Conservation (phyloP, 75 land plant species). For the Cunninghamia lanceolata region DNA sequence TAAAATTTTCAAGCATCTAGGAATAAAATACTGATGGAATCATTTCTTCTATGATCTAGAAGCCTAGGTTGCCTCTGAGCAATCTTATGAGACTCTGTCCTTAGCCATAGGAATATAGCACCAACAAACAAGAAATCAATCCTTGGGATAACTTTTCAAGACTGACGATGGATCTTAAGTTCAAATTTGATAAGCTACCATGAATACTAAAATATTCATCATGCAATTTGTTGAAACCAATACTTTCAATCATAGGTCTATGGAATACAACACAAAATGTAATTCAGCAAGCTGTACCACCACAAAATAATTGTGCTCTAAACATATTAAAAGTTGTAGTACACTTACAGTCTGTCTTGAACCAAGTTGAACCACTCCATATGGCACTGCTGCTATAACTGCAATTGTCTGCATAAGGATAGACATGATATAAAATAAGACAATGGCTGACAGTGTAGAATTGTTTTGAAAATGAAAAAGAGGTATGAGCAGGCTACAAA, state of each 20-base stretch:
- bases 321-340: not conserved
- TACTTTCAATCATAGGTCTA: not conserved
- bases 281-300: not conserved
- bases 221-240: not conserved
- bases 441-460: not conserved
- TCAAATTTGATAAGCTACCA: not conserved
- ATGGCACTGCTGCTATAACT: conserved; percentile 38
- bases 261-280: not conserved
- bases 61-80: not conserved
- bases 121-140: not conserved
- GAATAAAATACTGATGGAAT: not conserved
- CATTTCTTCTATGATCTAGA: not conserved
- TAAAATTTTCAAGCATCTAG: not conserved
- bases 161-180: not conserved
- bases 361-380: conserved; percentile 72
- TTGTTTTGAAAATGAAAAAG: not conserved
- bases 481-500: not conserved
- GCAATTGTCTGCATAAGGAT: conserved; percentile 58
- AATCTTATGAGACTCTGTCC: not conserved
- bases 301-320: not conserved
- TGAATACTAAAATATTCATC: not conserved
- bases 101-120: not conserved
- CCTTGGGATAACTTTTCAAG: not conserved
- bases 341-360: conserved; percentile 57
- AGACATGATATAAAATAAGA: not conserved